Conservation (phyloP, 108 stramenopile genomes). For the Cyclotella cryptica region DNA sequence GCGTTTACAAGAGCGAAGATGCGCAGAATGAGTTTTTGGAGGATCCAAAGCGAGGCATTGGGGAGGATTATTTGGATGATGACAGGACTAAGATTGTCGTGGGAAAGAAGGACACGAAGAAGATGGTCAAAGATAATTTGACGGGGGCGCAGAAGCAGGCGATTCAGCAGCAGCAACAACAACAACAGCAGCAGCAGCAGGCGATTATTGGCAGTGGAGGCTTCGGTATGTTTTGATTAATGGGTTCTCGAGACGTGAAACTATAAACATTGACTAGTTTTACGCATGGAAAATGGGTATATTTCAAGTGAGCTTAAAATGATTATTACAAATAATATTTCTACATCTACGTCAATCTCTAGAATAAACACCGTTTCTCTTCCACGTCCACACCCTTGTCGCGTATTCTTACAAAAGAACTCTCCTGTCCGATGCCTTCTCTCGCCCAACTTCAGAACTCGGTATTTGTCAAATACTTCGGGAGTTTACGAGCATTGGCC, state of each 20-base stretch:
- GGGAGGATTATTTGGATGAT: conserved; percentile 94
- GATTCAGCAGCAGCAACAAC: conserved; percentile 23
- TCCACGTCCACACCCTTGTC: too few relatives aligned
- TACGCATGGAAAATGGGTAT: too few relatives aligned
- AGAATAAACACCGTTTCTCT: too few relatives aligned
- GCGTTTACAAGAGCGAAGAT: conserved; percentile 95
- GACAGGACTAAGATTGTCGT: conserved; percentile 54
- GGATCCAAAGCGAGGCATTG: conserved; percentile 92
- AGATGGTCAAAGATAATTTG: conserved; percentile 77
- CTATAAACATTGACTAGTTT: too few relatives aligned
- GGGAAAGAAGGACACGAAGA: conserved; percentile 47
- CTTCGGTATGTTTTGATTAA: background rate
- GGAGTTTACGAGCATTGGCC: too few relatives aligned
- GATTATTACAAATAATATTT: too few relatives aligned
- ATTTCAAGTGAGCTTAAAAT: too few relatives aligned
- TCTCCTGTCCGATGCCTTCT: too few relatives aligned
- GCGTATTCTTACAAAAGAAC: too few relatives aligned
- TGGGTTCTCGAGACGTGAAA: background rate
- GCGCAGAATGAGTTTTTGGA: conserved; percentile 96
- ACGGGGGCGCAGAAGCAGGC: conserved; percentile 71
- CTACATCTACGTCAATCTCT: too few relatives aligned
- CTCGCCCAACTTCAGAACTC: too few relatives aligned
- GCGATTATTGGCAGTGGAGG: background rate
- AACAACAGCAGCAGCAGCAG: background rate
- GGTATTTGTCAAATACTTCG: too few relatives aligned